Conservation (phyloP, 179 eudicot genomes). For the Carnegiea gigantea region DNA sequence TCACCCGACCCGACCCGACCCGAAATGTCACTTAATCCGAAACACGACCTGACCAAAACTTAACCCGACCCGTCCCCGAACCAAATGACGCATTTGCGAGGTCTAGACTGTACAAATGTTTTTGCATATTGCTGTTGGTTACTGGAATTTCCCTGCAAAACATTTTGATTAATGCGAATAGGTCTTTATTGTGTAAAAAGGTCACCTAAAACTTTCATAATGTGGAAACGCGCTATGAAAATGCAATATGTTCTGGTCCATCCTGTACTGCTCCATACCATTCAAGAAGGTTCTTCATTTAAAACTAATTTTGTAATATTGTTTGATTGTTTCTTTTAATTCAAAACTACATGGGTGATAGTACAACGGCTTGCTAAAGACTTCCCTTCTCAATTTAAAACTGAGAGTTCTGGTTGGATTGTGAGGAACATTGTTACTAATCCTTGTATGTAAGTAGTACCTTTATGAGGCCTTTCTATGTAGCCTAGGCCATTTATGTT, state of each 20-base stretch:
- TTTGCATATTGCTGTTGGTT: neutral
- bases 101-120: neutral
- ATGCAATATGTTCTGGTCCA: neutral
- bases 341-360: neutral
- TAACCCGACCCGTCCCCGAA: too few species aligned
- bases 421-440: too few species aligned
- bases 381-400: neutral
- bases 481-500: neutral
- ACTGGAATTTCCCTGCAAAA: neutral
- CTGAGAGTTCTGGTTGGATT: neutral
- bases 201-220: neutral
- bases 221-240: neutral
- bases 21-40: too few species aligned
- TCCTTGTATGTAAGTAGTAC: too few species aligned
- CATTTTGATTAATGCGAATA: neutral
- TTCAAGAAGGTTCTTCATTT: neutral
- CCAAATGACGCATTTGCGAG: too few species aligned
- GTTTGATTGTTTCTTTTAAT: neutral
- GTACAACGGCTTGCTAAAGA: neutral
- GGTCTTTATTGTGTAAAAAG: too few species aligned
- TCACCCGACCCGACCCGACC: too few species aligned
- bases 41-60: too few species aligned
- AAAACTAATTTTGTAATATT: neutral
- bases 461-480: neutral
- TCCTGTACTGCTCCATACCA: neutral